phyloP scores from a whole-genome alignment of 768 basidiomycete genomes.

The Mycena rosella region DNA sequence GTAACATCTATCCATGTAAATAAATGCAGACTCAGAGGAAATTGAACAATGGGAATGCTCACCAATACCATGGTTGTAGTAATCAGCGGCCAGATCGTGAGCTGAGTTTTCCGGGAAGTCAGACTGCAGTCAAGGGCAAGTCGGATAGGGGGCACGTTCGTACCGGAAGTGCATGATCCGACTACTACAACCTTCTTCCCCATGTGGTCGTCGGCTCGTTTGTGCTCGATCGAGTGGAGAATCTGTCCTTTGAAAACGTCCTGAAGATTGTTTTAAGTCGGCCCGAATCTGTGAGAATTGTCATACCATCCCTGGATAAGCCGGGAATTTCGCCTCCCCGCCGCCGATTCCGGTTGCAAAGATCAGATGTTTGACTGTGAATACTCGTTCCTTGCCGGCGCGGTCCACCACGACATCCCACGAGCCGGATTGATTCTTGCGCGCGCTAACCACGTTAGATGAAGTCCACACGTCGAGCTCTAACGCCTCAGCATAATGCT shows the following conservation, averaged over 20 bases:
- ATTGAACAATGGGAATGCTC: not conserved
- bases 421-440: conserved; percentile 44
- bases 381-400: conserved; percentile 47
- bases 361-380: conserved; percentile 63
- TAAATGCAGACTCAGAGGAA: not conserved
- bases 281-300: no score
- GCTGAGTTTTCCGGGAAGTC: not conserved
- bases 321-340: conserved; percentile 59
- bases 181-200: conserved; percentile 75
- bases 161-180: conserved; percentile 71
- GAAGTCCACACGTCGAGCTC: conserved; percentile 69
- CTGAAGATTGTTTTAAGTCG: no score
- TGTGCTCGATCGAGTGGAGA: conserved; percentile 65
- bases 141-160: not conserved
- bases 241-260: conserved; percentile 63
- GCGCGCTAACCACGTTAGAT: conserved; percentile 49
- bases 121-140: not conserved
- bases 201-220: conserved; percentile 57
- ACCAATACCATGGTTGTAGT: conserved; percentile 28
- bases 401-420: conserved; percentile 58
- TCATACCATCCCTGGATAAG: conserved; percentile 57
- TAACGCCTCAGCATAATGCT: conserved; percentile 62
- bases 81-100: conserved; percentile 30
- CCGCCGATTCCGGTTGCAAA: conserved; percentile 67
- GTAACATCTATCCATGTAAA: conserved; percentile 43